Percentiles rank a stretch among this genome's conserved stretches.
phyloP scores from a whole-genome alignment of 805 yeast species.

The Gaillardinia entomophila region DNA sequence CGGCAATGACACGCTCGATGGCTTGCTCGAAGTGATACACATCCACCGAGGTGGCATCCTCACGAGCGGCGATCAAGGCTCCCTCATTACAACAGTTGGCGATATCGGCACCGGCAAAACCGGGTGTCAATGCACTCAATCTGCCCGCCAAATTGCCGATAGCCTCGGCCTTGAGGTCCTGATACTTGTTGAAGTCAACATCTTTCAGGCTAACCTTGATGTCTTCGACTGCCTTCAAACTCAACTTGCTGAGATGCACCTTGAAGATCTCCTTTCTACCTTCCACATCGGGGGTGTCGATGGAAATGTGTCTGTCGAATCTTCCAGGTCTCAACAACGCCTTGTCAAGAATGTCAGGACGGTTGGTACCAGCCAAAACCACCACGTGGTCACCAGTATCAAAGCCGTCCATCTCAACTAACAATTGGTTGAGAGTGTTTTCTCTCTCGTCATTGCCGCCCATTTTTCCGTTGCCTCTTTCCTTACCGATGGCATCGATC shows the following conservation, averaged over 20 bases:
- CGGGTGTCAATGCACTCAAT: conserved; percentile 88
- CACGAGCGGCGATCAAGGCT: conserved; percentile 87
- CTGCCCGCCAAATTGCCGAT: conserved; percentile 69
- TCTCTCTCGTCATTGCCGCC: conserved; percentile 93
- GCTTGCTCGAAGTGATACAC: conserved; percentile 83
- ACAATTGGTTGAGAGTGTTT: conserved; percentile 82
- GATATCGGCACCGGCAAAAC: conserved; percentile 94
- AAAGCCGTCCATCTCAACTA: conserved; percentile 96
- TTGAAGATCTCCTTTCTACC: conserved; percentile 84
- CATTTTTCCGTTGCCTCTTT: conserved; percentile 63
- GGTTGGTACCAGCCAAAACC: conserved; percentile 90
- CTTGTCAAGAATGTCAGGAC: conserved; percentile 85
- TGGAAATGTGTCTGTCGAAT: conserved; percentile 82
- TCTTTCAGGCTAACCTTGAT: conserved; percentile 29
- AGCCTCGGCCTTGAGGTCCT: conserved; percentile 34
- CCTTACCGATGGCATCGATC: conserved; percentile 93
- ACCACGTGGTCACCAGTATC: conserved; percentile 85
- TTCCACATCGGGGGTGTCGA: conserved; percentile 83
- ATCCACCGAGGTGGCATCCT: conserved; percentile 54
- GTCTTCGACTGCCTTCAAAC: conserved; percentile 36
- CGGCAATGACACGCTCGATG: conserved; percentile 90
- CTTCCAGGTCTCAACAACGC: conserved; percentile 93
- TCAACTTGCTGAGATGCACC: conserved; percentile 68
- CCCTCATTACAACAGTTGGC: conserved; percentile 95
- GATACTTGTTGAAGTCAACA: conserved; percentile 34